A percentile compares a stretch with the other conserved stretches of the same genome.
phyloP scores from a whole-genome alignment of 371 early-diverging fungal species.

The Nematocida parisii region DNA sequence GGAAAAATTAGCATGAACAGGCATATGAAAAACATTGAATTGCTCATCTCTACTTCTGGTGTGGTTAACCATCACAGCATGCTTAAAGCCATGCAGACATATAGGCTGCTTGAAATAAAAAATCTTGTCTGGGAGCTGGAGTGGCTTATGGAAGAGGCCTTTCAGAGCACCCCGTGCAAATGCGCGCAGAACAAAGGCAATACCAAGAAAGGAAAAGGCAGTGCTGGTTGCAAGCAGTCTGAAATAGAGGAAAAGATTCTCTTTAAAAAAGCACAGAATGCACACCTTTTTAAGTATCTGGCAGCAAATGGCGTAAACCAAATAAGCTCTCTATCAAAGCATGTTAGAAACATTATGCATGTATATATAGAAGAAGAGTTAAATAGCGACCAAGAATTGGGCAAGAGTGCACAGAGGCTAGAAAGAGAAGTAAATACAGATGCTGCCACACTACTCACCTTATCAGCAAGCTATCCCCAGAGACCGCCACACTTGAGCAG shows the following conservation, averaged over 20 bases:
- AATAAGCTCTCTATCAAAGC: not conserved
- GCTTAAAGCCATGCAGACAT: not conserved
- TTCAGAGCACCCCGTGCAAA: too few species aligned
- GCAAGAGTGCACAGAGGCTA: too few species aligned
- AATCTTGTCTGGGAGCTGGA: not conserved
- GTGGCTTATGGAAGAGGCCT: not conserved
- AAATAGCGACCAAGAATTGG: too few species aligned
- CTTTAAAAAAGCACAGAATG: not conserved
- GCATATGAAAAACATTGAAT: not conserved
- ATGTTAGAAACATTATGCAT: not conserved
- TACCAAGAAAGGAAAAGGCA: too few species aligned
- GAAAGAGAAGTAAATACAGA: too few species aligned
- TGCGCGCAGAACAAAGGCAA: too few species aligned
- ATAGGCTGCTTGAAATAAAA: not conserved
- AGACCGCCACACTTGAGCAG: too few species aligned
- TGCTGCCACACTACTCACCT: too few species aligned
- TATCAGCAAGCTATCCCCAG: too few species aligned
- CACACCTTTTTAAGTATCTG: not conserved
- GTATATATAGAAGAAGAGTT: too few species aligned
- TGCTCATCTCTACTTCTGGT: not conserved
- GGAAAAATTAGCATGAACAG: not conserved
- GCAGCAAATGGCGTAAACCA: not conserved
- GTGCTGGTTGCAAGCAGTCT: too few species aligned
- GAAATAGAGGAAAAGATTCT: too few species aligned
- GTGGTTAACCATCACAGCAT: not conserved